Evolutionary conservation across 2,329 filamentous ascomycete genomes (phyloP).

Genomic region (Alternaria alternata): DNA sequence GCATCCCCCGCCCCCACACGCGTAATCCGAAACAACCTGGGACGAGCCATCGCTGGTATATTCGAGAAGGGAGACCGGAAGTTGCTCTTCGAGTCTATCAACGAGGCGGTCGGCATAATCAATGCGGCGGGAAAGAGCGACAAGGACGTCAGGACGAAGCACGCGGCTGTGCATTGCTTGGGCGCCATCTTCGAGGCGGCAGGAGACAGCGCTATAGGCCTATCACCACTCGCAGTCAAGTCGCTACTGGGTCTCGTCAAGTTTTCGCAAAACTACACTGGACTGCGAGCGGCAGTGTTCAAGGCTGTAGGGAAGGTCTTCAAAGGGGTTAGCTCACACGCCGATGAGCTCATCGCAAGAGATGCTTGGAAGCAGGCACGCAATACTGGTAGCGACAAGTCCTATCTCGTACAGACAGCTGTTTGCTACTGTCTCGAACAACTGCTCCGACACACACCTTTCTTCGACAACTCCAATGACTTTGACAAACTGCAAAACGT

Average conservation of each 20-base stretch:
- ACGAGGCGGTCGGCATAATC: conserved; percentile 79
- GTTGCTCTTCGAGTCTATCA: conserved; percentile 91
- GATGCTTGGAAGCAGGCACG: conserved; percentile 94
- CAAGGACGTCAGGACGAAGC: conserved; percentile 78
- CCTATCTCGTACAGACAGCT: conserved; percentile 77
- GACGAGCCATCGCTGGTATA: conserved; percentile 81
- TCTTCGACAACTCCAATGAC: conserved; percentile 87
- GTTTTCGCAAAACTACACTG: conserved; percentile 78
- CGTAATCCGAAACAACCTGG: conserved; percentile 88
- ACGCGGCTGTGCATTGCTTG: conserved; percentile 86
- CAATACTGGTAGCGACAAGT: conserved; percentile 81
- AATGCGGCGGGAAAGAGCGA: conserved; percentile 76
- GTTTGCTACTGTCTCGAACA: conserved; percentile 82
- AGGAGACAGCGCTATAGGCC: conserved; percentile 87
- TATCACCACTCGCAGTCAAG: conserved; percentile 77
- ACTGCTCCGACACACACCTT: conserved; percentile 74
- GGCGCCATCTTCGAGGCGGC: conserved; percentile 91
- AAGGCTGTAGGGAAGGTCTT: conserved; percentile 77
- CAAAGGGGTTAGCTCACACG: conserved; percentile 75
- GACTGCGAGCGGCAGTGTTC: conserved; percentile 80
- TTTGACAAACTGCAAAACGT: conserved; percentile 87
- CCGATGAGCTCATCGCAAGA: conserved; percentile 85
- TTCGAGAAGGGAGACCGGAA: conserved; percentile 88
- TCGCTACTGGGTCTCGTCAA: conserved; percentile 82
- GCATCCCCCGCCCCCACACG: conserved; percentile 81